Conservation (phyloP, 2,329 filamentous ascomycete genomes). For the Fusarium circinatum region DNA sequence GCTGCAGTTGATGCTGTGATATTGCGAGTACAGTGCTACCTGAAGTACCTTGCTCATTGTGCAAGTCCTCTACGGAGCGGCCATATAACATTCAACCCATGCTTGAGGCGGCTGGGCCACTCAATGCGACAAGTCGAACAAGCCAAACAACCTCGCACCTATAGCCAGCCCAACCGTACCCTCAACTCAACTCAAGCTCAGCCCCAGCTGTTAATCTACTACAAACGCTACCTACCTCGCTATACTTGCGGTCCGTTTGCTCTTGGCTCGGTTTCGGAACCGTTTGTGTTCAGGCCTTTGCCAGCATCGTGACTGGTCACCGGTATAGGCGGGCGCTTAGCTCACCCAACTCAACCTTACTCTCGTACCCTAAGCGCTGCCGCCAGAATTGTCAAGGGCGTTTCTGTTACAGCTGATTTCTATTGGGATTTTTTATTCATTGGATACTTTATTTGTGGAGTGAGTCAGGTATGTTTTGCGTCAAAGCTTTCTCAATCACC, state of each 20-base stretch:
- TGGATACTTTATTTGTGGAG: constrained; percentile 38
- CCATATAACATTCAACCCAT: constrained; percentile 30
- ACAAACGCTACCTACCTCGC: constrained; percentile 8
- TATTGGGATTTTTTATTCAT: constrained; percentile 29
- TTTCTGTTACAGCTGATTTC: constrained; percentile 29
- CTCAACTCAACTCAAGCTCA: constrained; percentile 10
- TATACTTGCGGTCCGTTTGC: constrained; percentile 3
- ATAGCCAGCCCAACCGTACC: constrained; percentile 22
- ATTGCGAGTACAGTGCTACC: background rate
- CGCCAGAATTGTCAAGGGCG: constrained; percentile 32
- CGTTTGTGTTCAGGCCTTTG: constrained; percentile 19
- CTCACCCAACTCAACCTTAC: constrained; percentile 27
- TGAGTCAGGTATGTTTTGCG: constrained; percentile 35
- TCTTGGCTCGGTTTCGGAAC: constrained; percentile 38
- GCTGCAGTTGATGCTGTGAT: constrained; percentile 29
- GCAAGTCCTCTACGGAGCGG: constrained; percentile 34
- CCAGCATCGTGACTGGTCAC: constrained; percentile 38
- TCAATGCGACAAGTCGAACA: constrained; percentile 38
- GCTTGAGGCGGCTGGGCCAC: constrained; percentile 41
- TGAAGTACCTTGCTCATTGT: constrained; percentile 12
- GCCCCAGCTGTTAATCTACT: constrained; percentile 6
- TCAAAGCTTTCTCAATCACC: constrained; percentile 23
- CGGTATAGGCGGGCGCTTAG: constrained; percentile 40
- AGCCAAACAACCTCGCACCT: constrained; percentile 23
- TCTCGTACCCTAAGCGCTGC: constrained; percentile 41